phyloP scores from a whole-genome alignment of 2,329 filamentous ascomycete genomes.

The Fusarium austroafricanum region DNA sequence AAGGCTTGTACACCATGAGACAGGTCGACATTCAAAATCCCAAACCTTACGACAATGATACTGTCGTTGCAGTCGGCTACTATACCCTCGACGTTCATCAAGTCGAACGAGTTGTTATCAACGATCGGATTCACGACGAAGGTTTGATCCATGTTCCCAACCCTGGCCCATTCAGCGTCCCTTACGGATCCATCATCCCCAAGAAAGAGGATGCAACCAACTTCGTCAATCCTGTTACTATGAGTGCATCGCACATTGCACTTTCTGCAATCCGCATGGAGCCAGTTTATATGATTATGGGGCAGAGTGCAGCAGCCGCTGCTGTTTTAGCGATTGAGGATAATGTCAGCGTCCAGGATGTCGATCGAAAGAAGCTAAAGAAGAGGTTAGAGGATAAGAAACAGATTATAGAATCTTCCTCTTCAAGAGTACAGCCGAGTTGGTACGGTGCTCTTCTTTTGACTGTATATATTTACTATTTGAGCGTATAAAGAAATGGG shows the following conservation, averaged over 20 bases:
- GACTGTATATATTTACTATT: background rate
- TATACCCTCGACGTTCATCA: conserved; percentile 34
- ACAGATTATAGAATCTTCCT: conserved; percentile 10
- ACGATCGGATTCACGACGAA: conserved; percentile 21
- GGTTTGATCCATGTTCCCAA: conserved; percentile 25
- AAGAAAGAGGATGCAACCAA: conserved; percentile 13
- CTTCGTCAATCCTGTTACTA: conserved; percentile 23
- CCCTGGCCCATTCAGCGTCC: conserved; percentile 15
- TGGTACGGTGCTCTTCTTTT: background rate
- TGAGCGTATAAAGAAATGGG: background rate
- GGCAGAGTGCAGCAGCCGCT: conserved; percentile 25
- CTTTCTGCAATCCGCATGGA: conserved; percentile 24
- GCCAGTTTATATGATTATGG: conserved; percentile 25
- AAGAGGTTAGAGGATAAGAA: conserved; percentile 1
- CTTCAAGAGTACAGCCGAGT: background rate
- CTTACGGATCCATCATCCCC: conserved; percentile 12
- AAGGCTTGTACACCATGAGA: conserved; percentile 26
- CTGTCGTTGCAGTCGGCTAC: conserved; percentile 15
- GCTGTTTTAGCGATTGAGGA: conserved; percentile 33
- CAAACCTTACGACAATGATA: conserved; percentile 1
- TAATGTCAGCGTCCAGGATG: conserved; percentile 20
- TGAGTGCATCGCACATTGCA: conserved; percentile 25
- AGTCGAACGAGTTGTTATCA: conserved; percentile 23
- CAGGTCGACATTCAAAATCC: conserved; percentile 26
- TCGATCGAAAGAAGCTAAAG: conserved; percentile 17